phyloP scores from a whole-genome alignment of 306 rosid genomes.

The Ceratonia siliqua region DNA sequence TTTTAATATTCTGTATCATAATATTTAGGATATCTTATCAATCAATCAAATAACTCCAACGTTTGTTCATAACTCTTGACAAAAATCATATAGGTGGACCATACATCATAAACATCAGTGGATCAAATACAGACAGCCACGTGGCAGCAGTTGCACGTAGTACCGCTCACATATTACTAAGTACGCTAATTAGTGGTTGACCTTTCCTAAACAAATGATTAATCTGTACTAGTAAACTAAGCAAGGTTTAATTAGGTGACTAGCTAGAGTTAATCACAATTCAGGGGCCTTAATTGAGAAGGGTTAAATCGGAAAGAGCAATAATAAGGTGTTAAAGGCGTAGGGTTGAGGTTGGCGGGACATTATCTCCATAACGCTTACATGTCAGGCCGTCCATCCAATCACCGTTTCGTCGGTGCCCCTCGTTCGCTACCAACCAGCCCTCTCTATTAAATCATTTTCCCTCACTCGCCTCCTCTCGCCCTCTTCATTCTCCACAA shows the following conservation, averaged over 20 bases:
- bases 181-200: neutral
- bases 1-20: too few species aligned
- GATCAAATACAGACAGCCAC: neutral
- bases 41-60: too few species aligned
- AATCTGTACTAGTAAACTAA: neutral
- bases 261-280: too few species aligned
- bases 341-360: constrained; percentile 44
- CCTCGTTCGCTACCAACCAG: constrained; percentile 58
- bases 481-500: neutral
- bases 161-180: neutral
- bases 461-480: neutral
- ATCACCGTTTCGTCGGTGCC: constrained; percentile 81
- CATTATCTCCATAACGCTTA: constrained; percentile 35
- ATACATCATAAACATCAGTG: neutral
- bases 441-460: constrained; percentile 45
- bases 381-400: constrained; percentile 59
- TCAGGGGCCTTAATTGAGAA: neutral
- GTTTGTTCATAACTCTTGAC: too few species aligned
- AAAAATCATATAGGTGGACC: neutral
- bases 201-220: constrained; percentile 11
- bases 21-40: too few species aligned
- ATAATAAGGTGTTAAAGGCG: neutral
- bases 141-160: neutral
- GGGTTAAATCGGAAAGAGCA: neutral
- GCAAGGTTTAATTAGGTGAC: neutral